phyloP scores from a whole-genome alignment of 2,329 filamentous ascomycete species.

The Balansia obtecta region DNA sequence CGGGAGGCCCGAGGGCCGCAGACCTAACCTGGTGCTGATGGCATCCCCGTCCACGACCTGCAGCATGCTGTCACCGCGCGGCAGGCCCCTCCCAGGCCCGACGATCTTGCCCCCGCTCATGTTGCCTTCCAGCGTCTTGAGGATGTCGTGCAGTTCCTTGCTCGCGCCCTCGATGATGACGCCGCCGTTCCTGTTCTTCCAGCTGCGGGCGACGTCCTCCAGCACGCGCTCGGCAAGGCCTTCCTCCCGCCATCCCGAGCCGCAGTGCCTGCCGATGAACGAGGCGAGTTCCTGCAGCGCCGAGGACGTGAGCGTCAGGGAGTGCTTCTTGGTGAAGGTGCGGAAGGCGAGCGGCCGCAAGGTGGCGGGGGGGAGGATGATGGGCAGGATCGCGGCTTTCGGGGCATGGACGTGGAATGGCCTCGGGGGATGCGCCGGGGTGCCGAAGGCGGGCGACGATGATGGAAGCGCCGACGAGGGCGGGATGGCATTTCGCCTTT shows the following conservation, averaged over 20 bases:
- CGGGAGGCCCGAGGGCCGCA: slow-evolving; percentile 31
- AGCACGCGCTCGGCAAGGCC: slow-evolving; percentile 84
- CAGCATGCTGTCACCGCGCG: slow-evolving; percentile 48
- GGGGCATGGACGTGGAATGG: slow-evolving; percentile 43
- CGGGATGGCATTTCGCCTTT: slow-evolving; percentile 21
- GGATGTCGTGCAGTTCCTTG: slow-evolving; percentile 64
- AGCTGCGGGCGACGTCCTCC: slow-evolving; percentile 80
- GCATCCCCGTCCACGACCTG: slow-evolving; percentile 41
- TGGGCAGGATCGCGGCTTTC: slow-evolving; percentile 64
- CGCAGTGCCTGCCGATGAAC: slow-evolving; percentile 89
- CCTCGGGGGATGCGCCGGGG: slow-evolving; percentile 66
- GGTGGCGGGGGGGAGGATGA: slow-evolving; percentile 76
- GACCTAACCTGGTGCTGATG: slow-evolving; percentile 41
- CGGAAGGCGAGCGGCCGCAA: slow-evolving; percentile 85
- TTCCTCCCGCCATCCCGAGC: slow-evolving; percentile 92
- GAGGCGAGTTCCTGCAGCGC: slow-evolving; percentile 73
- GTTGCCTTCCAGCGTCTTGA: slow-evolving; percentile 73
- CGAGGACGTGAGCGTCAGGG: slow-evolving; percentile 78
- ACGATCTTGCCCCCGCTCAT: slow-evolving; percentile 75
- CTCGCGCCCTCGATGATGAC: slow-evolving; percentile 81
- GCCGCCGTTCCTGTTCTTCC: slow-evolving; percentile 81
- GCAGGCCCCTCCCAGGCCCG: slow-evolving; percentile 35
- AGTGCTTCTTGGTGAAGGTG: slow-evolving; percentile 95
- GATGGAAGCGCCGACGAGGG: slow-evolving; percentile 58
- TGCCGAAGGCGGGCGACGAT: slow-evolving; percentile 82